Base-by-base conservation (phyloP, 148 eudicot genomes). In the Oxyria digyna region DNA sequence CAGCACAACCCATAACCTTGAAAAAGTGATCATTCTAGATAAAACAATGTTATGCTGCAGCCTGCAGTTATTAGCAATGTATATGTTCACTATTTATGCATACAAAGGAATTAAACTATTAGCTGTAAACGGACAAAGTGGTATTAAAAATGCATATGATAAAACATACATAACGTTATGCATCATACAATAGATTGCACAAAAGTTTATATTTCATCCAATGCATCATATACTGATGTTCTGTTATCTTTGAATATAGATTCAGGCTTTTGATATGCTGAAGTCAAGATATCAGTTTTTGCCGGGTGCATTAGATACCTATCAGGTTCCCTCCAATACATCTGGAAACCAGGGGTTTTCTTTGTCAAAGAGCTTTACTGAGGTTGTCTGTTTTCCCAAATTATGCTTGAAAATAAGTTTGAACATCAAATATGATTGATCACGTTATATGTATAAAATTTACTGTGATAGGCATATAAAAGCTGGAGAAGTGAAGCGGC, bases 241-340 rank as follows among this genome's bases (percentile, higher is more conserved):
- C 23, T 45, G 54, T 73, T 74, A 66, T 71, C n/a, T 66, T 72
- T 48, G 43, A 49, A n/a, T n/a, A 67, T 82, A 94, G 99, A 91
- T 94, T 66, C 89, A 90, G 62, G 91, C 97, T 62, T 85, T 94
- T 65, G 80, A 78, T 71, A 94, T 94, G 99, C 83, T 94, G 71
- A 79, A 96, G 71, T 84, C 96, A 73, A 83, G 96, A 52, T 94
- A 90, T 74, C 89, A 86, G 81, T 85, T 97, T 33, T 80, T 94
- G 57, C 99, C 97, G 81, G 97, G 91, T 64, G 99, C 99, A 43
- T 87, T 94, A 77, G 90, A 90, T 71, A 69, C 85, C 26, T 77
- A 74, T 67, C 71, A 91, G 76, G 84, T 94, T 64, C 97, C 97
- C 45, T 81, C 87, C 49, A 87, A 90, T 18, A 84, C 75, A 71